These are phyloP conservation scores for Diaporthe sp. DNA, from an alignment of 2,329 filamentous ascomycete species.

Conservation along the genomic window DNA sequence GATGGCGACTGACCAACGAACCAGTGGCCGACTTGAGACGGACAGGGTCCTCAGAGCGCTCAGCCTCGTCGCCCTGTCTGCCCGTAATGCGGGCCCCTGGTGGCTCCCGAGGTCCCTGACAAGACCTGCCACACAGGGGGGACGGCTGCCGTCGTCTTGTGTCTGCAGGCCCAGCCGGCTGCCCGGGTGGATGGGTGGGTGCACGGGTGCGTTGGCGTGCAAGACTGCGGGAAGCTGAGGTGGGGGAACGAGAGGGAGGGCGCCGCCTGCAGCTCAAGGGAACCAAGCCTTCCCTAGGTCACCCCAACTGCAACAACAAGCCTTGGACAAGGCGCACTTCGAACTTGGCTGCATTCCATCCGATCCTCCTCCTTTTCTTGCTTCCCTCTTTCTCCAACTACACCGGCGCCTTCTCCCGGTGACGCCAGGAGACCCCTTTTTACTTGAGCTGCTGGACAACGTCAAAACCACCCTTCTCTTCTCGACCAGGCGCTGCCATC, in stretches of 20 bases:
- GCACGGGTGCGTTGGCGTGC: neutral
- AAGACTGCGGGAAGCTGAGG: constrained; percentile 4
- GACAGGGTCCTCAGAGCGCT: constrained; percentile 24
- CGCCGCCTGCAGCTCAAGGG: constrained; percentile 12
- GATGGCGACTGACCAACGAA: neutral
- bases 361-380: constrained; percentile 20
- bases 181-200: neutral
- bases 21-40: constrained; percentile 22
- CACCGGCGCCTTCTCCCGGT: neutral
- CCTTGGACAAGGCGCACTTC: constrained; percentile 23
- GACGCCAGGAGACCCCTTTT: constrained; percentile 24
- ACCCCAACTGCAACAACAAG: constrained; percentile 29
- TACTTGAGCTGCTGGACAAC: constrained; percentile 19
- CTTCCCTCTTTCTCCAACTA: constrained; percentile 2
- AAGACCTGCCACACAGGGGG: constrained; percentile 20
- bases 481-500: neutral
- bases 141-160: neutral
- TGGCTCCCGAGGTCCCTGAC: constrained; percentile 23
- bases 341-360: constrained; percentile 20
- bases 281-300: constrained; percentile 20
- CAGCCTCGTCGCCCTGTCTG: constrained; percentile 24
- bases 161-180: neutral
- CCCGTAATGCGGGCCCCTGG: constrained; percentile 12
- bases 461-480: neutral
- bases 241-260: constrained; percentile 13